phyloP scores from a whole-genome alignment of 31 red algal species.

The Asparagopsis taxiformis region DNA sequence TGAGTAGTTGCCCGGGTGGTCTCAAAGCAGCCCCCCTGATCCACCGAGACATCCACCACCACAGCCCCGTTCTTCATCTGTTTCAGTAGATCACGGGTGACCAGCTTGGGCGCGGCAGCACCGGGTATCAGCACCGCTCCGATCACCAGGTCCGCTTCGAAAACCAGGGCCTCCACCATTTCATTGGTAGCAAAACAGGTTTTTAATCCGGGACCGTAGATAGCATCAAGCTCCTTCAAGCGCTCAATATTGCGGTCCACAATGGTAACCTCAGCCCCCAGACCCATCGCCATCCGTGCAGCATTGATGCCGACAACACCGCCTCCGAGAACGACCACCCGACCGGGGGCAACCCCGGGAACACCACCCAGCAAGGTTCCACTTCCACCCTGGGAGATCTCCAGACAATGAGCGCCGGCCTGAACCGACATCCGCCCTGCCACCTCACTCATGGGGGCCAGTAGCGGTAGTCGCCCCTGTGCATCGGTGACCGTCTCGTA shows the following conservation, averaged over 20 bases:
- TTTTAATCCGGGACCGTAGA: constrained; percentile 2
- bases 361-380: constrained; percentile 41
- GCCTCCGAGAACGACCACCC: constrained; percentile 28
- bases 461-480: constrained; percentile 12
- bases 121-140: constrained; percentile 41
- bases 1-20: constrained; percentile 17
- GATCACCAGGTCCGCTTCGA: constrained; percentile 22
- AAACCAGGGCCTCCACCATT: background rate
- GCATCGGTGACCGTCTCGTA: constrained; percentile 23
- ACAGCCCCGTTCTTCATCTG: constrained; percentile 17
- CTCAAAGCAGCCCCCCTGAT: constrained; percentile 43
- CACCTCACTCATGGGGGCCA: constrained; percentile 34
- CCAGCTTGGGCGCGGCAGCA: constrained; percentile 9
- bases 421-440: constrained; percentile 33
- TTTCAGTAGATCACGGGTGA: constrained; percentile 10
- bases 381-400: constrained; percentile 14
- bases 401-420: constrained; percentile 10
- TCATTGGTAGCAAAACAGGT: constrained; percentile 7
- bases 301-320: constrained; percentile 26
- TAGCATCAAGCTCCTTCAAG: constrained; percentile 9
- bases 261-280: constrained; percentile 41
- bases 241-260: constrained; percentile 8
- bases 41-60: constrained; percentile 32
- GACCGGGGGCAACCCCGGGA: constrained; percentile 22
- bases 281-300: constrained; percentile 28